Evolutionary conservation across 768 basidiomycete genomes (phyloP), one percentile per base, ranked within the genome.

Genomic region (Tylopilus subfusipes): DNA sequence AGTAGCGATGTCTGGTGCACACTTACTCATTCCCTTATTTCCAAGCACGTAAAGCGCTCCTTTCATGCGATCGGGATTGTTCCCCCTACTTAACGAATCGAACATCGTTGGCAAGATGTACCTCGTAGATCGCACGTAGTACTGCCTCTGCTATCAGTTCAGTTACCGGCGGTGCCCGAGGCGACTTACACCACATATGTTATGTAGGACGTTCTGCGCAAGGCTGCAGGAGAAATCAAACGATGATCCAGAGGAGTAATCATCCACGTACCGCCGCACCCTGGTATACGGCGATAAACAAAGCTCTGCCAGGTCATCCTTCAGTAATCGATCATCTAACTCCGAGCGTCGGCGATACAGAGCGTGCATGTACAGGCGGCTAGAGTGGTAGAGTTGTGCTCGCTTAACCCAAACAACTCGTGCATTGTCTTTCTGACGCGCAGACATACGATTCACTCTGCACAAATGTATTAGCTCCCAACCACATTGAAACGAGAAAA

Each of bases 41-140:
- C 83, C 83, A 11, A 91, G 70, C 19, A 90, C 77, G 66, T 93
- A 94, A 38, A 96, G 75, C 18, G 92, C 93, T 9, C 96, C 96
- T 73, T 98, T 98, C 85, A 97, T 95, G 24, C 88, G 80, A 70
- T 98, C 94, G 11, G 93, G 88, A 64, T 95, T 92, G 53, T 81
- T 85, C 7, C 89, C 93, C 63, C 83, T 86, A 52, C 71, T 71
- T 46, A 91, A 71, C 5, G 86, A 82, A 54, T 78, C 75, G 62
- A 85, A 83, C 43, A 88, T 69, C 21, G 73, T 69, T 6, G 87
- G 84, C 27, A 89, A 74, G 42, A 80, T 76, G 57, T 81, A 80
- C 63, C 83, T 78, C 27, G 86, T 89, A 7, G 88, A 88, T 53
- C 87, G 81, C 36, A 88, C 75, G 53, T 82, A 90, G 65, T 84